Conservation (phyloP, 2,329 filamentous ascomycete genomes). For the Penicillium sp. region DNA sequence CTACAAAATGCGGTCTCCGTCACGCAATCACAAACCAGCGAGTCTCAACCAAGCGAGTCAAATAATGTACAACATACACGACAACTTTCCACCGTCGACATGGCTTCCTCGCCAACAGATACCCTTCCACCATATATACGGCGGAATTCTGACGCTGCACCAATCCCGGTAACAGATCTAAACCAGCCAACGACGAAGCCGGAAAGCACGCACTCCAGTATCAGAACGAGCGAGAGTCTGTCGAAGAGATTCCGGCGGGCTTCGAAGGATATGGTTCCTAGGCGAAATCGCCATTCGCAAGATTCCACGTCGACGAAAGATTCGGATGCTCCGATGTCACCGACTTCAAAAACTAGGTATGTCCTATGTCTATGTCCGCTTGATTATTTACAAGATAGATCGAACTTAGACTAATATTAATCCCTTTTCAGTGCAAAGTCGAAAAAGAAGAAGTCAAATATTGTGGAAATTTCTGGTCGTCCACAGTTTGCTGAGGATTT, state of each 20-base stretch:
- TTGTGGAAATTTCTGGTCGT: slow-evolving; percentile 11
- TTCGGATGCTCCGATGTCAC: not conserved
- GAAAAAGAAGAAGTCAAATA: slow-evolving; percentile 6
- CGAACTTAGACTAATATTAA: not conserved
- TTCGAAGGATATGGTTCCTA: slow-evolving; percentile 6
- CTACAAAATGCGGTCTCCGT: not conserved
- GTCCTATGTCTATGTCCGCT: not conserved
- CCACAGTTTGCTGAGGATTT: slow-evolving; percentile 14
- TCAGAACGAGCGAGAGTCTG: not conserved
- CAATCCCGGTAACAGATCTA: slow-evolving; percentile 13
- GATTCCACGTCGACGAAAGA: slow-evolving; percentile 1
- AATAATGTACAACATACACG: not conserved
- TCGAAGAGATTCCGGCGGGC: slow-evolving; percentile 8
- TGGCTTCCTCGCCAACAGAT: not conserved
- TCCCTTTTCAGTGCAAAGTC: not conserved
- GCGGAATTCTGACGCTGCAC: slow-evolving; percentile 11
- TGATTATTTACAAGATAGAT: no score
- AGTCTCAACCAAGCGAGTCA: slow-evolving; percentile 6
- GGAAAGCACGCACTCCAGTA: slow-evolving; percentile 1
- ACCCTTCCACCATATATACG: slow-evolving; percentile 5
- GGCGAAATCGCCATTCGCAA: slow-evolving; percentile 5
- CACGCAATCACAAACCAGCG: slow-evolving; percentile 2
- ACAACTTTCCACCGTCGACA: not conserved
- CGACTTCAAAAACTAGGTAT: not conserved
- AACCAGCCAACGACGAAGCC: not conserved